Base-by-base conservation (phyloP, 345 rosid species). In the Geranium brycei region DNA sequence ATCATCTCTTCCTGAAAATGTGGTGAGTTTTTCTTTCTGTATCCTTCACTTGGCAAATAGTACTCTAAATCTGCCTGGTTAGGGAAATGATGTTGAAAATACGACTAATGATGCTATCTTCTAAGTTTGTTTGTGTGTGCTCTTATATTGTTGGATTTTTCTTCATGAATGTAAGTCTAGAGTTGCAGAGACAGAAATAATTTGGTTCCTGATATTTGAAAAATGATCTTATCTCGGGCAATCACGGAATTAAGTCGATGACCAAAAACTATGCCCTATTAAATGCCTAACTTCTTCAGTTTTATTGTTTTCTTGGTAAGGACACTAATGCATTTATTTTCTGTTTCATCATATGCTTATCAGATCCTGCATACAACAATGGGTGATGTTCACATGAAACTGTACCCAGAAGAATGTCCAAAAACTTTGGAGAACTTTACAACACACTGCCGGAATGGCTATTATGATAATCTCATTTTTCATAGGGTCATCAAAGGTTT, bases 331-430 rank as follows among this genome's bases (percentile, higher is more conserved):
- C 53, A 47, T 13, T 47, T 47, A 23, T 47, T 6, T 47, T 47
- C 53, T 47, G 13, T 47, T 47, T 47, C 31, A 18, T 64, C 40
- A 53, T 31, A 31, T 64, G 10, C 73, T 60, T 75, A 30, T 65
- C 75, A 89, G 99, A 78, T 93, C 75, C 28, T 91, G 74, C 91
- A 87, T 69, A 91, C 96, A 12, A 86, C 97, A 3, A 81, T 91
- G 95, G 96, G 99, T 16, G 99, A 91, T 62, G 53, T 93, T 71
- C 95, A 93, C 76, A 82, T 88, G 88, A 84, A 62, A 76, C 83
- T 93, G 31, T 91, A 91, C 79, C 97, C 99, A 30, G 99, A 93
- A 81, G 97, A 93, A 82, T 93, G 99, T 61, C 99, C 99, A 62
- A 93, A 85, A 80, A 91, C 99, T 38, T 95, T 93, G 75, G 96